Evolutionary conservation across 73 alveolate species (phyloP).

Genomic region (Paramecium pentaurelia): DNA sequence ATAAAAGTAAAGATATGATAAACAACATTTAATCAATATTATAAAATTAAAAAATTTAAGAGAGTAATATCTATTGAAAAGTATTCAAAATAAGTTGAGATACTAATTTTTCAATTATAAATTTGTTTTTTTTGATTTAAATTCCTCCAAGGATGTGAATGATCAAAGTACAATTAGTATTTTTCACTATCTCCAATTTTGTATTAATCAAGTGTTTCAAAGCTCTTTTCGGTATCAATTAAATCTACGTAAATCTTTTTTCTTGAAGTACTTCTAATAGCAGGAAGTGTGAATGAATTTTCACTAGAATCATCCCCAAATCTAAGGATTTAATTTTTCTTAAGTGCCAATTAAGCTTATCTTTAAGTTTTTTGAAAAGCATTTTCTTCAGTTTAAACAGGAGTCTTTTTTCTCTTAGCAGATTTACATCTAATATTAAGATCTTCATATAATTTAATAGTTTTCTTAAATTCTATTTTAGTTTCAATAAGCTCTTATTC

Average conservation of each 20-base stretch:
- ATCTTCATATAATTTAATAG: constrained; percentile 18
- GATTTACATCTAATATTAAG: not conserved
- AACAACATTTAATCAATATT: not conserved
- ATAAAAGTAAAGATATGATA: not conserved
- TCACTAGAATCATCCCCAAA: not conserved
- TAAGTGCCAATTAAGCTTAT: not conserved
- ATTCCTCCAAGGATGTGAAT: not conserved
- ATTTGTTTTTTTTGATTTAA: not conserved
- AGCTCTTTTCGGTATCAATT: constrained; percentile 14
- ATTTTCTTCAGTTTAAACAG: not conserved
- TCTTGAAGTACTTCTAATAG: not conserved
- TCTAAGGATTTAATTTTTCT: not conserved
- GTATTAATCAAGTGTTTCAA: constrained; percentile 1
- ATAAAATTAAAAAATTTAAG: not conserved
- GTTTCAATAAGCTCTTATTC: not conserved
- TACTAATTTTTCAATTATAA: not conserved
- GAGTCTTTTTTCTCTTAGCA: not conserved
- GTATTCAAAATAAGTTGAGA: not conserved
- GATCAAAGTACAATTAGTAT: not conserved
- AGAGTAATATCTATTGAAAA: not conserved
- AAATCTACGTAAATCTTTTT: not conserved
- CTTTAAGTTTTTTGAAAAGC: not conserved
- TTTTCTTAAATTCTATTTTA: not conserved
- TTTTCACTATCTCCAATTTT: not conserved
- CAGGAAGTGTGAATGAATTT: not conserved